Conservation (phyloP, 768 basidiomycete genomes). For the Polyporus arcularius region DNA sequence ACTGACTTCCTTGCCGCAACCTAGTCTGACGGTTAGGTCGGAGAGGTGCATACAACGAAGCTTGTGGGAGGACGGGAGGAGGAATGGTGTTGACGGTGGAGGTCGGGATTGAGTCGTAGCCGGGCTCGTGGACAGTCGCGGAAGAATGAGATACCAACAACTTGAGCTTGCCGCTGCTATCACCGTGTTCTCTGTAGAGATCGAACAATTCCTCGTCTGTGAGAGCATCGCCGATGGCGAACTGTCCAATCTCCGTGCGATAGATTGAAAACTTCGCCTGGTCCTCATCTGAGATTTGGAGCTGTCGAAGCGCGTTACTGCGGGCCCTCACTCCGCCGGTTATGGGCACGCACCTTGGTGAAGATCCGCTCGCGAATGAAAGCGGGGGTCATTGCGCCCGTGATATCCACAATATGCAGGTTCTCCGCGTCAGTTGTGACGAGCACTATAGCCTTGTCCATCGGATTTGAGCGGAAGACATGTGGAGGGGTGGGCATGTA, state of each 20-base stretch:
- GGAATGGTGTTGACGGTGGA: conserved; percentile 49
- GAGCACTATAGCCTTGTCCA: conserved; percentile 27
- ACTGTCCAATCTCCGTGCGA: conserved; percentile 83
- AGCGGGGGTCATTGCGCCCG: conserved; percentile 60
- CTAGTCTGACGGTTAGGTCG: conserved; percentile 50
- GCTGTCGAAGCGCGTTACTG: conserved; percentile 39
- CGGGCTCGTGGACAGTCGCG: conserved; percentile 58
- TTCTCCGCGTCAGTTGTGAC: conserved; percentile 80
- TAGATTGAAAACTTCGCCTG: conserved; percentile 77
- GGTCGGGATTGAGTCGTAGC: conserved; percentile 36
- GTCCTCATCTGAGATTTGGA: conserved; percentile 84
- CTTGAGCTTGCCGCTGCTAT: conserved; percentile 79
- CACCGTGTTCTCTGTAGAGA: conserved; percentile 72
- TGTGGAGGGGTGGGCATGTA: conserved; percentile 34
- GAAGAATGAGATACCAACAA: conserved; percentile 75
- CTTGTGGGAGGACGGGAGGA: conserved; percentile 53
- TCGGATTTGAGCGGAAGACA: conserved; percentile 25
- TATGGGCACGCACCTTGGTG: conserved; percentile 58
- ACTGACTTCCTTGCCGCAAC: conserved; percentile 69
- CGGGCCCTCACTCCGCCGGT: neutral
- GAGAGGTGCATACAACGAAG: conserved; percentile 44
- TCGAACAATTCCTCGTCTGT: conserved; percentile 68
- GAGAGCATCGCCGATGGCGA: conserved; percentile 73
- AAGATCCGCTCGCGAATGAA: conserved; percentile 82
- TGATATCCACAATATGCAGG: conserved; percentile 72